Evolutionary conservation across 306 rosid genomes (phyloP).

Genomic region (Citrullus mucosospermus): DNA sequence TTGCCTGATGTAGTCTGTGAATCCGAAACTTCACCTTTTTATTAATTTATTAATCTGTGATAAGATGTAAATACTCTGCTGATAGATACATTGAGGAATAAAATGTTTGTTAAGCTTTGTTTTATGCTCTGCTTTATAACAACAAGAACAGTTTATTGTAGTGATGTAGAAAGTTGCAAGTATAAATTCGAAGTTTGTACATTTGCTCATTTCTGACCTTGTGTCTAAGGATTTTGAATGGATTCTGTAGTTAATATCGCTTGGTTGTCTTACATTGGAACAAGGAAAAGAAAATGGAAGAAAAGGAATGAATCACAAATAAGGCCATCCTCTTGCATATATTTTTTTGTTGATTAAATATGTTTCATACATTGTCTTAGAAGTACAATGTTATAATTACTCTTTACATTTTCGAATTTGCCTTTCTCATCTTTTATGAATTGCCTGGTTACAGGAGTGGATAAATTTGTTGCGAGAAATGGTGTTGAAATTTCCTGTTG

Average conservation of each 20-base stretch:
- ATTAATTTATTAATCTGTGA: not conserved
- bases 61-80: not conserved
- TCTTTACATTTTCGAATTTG: not conserved
- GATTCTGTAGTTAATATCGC: not conserved
- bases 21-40: not conserved
- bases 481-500: slow-evolving; percentile 66
- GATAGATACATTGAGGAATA: not conserved
- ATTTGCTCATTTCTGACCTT: not conserved
- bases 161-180: not conserved
- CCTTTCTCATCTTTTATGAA: slow-evolving; percentile 12
- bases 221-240: not conserved
- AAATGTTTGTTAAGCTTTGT: not conserved
- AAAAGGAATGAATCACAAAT: not conserved
- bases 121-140: not conserved
- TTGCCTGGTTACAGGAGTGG: slow-evolving; percentile 66
- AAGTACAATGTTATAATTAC: not conserved
- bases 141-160: not conserved
- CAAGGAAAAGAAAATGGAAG: not conserved
- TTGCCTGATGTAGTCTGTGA: not conserved
- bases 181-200: no score
- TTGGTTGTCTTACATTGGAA: not conserved
- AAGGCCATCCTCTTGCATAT: not conserved
- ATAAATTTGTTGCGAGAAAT: slow-evolving; percentile 60
- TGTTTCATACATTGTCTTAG: not conserved
- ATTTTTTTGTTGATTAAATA: not conserved